Conservation (phyloP, 495 filamentous ascomycete species). For the Neurospora hispaniola region DNA sequence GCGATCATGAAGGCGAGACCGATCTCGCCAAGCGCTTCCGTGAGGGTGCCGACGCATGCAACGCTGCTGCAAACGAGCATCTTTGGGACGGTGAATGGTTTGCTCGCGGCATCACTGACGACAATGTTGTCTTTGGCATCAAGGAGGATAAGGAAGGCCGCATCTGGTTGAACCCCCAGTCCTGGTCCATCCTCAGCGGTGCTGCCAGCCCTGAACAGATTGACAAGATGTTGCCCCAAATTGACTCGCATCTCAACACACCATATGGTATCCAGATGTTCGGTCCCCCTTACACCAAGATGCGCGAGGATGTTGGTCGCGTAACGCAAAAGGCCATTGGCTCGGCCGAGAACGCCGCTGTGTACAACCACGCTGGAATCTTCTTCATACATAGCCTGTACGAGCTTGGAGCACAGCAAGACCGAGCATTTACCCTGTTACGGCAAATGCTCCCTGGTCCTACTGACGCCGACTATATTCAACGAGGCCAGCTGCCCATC, state of each 20-base stretch:
- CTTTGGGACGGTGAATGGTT: slow-evolving; percentile 49
- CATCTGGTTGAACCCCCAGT: slow-evolving; percentile 48
- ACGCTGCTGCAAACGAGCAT: slow-evolving; percentile 39
- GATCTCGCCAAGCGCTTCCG: slow-evolving; percentile 33
- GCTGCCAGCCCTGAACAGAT: slow-evolving; percentile 35
- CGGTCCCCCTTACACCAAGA: slow-evolving; percentile 38
- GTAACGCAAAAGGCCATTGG: slow-evolving; percentile 48
- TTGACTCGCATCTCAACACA: slow-evolving; percentile 41
- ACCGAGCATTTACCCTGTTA: slow-evolving; percentile 39
- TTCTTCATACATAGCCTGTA: slow-evolving; percentile 45
- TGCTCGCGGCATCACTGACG: slow-evolving; percentile 47
- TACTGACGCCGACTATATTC: slow-evolving; percentile 37
- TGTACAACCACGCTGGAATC: slow-evolving; percentile 46
- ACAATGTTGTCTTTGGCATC: slow-evolving; percentile 40
- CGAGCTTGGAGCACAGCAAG: slow-evolving; percentile 34
- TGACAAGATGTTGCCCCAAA: slow-evolving; percentile 33
- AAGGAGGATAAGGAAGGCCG: slow-evolving; percentile 40
- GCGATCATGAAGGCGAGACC: slow-evolving; percentile 32
- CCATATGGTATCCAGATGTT: slow-evolving; percentile 46
- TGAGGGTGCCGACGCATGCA: slow-evolving; percentile 34
- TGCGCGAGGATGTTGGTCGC: slow-evolving; percentile 49
- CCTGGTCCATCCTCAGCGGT: slow-evolving; percentile 43
- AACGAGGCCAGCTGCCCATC: slow-evolving; percentile 44
- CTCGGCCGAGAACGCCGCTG: slow-evolving; percentile 44
- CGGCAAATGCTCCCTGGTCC: slow-evolving; percentile 45